Percentiles rank a stretch among this genome's conserved stretches.
Conservation (phyloP, 2,329 filamentous ascomycete genomes). For the Coniochaeta ligniaria region DNA sequence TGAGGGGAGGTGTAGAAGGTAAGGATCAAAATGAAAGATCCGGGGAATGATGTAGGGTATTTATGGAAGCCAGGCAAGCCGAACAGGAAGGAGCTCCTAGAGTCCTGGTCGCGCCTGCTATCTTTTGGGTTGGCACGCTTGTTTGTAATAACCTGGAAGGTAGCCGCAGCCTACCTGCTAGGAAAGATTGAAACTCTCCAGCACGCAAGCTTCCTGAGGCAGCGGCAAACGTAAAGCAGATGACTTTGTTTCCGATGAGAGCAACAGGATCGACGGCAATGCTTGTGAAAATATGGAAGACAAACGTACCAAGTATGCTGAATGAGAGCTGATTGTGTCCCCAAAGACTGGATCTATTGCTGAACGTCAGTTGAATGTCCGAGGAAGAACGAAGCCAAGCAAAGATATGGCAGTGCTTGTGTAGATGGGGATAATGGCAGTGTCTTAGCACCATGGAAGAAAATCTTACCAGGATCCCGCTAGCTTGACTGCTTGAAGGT, state of each 20-base stretch:
- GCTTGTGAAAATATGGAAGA: not conserved
- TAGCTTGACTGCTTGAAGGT: not conserved
- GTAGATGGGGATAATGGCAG: not conserved
- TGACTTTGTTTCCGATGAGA: not conserved
- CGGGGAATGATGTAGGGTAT: not conserved
- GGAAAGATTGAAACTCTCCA: too few species aligned
- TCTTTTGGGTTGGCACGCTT: not conserved
- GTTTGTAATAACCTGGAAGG: too few species aligned
- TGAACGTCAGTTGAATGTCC: not conserved
- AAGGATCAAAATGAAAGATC: not conserved
- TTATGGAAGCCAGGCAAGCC: not conserved
- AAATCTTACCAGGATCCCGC: not conserved
- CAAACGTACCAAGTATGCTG: not conserved
- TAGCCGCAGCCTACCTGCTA: too few species aligned
- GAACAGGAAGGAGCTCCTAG: not conserved
- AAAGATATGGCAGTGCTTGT: not conserved
- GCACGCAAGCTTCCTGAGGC: not conserved
- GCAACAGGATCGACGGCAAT: not conserved
- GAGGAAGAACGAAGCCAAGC: not conserved
- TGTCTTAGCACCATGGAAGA: not conserved
- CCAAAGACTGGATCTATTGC: not conserved
- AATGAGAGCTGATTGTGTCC: not conserved
- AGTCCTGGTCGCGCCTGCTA: not conserved
- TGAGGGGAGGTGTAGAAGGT: not conserved
- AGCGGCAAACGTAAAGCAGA: not conserved